These are phyloP conservation scores for Suillus brevipes DNA, from an alignment of 768 basidiomycete genomes.

Conservation along the genomic window DNA sequence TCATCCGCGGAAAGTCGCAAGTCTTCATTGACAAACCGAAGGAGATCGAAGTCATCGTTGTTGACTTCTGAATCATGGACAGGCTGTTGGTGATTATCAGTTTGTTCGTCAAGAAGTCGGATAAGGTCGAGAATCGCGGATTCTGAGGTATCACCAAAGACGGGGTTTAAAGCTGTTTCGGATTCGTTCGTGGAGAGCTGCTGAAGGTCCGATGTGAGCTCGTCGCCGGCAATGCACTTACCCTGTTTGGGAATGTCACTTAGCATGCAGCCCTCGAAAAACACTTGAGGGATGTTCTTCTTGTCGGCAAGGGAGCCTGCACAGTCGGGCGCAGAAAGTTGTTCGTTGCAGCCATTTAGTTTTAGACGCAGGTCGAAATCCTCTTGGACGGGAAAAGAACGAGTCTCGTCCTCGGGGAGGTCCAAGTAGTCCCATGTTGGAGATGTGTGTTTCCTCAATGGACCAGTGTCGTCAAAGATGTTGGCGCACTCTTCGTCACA, in stretches of 20 bases:
- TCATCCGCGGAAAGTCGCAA: background rate
- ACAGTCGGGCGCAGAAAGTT: background rate
- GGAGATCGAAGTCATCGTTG: background rate
- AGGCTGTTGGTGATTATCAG: background rate
- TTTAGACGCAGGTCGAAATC: background rate
- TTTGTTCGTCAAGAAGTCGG: constrained; percentile 1
- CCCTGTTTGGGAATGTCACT: background rate
- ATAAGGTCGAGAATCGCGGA: constrained; percentile 1
- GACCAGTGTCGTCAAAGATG: background rate
- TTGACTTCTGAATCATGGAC: background rate
- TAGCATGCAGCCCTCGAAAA: background rate
- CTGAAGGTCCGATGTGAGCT: background rate
- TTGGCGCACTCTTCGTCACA: background rate
- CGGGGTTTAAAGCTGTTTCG: background rate
- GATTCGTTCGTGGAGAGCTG: background rate
- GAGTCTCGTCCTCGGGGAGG: background rate
- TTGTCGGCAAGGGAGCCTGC: background rate
- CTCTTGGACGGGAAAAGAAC: background rate
- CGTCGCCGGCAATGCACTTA: background rate
- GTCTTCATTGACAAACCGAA: constrained; percentile 2
- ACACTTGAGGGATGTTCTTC: background rate
- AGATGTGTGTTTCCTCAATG: background rate
- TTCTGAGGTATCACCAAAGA: background rate
- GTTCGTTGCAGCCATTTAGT: background rate
- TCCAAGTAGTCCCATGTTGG: background rate